Evolutionary conservation across 257 asterid species (phyloP).

Genomic region (Przewalskia tangutica): DNA sequence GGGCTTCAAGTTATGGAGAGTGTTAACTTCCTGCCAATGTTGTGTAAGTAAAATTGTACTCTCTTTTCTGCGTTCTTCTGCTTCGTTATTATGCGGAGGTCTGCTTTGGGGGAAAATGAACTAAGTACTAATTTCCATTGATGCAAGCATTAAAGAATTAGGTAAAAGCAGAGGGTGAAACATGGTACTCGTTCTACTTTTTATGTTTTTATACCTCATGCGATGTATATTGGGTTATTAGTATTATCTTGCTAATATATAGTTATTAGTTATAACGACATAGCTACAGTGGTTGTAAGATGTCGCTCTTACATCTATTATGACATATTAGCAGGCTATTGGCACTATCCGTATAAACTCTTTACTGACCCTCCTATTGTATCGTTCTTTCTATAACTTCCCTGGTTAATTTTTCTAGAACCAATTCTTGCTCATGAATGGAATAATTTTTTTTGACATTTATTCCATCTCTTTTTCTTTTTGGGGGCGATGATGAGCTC

Average conservation of each 20-base stretch:
- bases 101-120: neutral
- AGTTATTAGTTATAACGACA: neutral
- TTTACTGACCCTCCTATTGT: neutral
- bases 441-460: neutral
- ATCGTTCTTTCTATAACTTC: neutral
- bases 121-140: neutral
- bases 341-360: neutral
- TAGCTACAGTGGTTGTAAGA: neutral
- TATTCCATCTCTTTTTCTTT: neutral
- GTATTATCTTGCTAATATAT: neutral
- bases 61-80: neutral
- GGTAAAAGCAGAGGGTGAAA: neutral
- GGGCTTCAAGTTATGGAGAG: neutral
- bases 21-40: conserved; percentile 11
- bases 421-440: neutral
- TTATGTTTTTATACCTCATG: neutral
- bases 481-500: neutral
- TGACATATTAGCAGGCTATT: neutral
- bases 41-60: neutral
- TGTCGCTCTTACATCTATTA: neutral
- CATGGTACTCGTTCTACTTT: neutral
- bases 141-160: neutral
- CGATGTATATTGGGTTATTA: neutral
- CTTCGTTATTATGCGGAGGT: neutral
- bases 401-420: neutral